phyloP scores from a whole-genome alignment of 768 basidiomycete genomes.

The Boletus barrowsii region DNA sequence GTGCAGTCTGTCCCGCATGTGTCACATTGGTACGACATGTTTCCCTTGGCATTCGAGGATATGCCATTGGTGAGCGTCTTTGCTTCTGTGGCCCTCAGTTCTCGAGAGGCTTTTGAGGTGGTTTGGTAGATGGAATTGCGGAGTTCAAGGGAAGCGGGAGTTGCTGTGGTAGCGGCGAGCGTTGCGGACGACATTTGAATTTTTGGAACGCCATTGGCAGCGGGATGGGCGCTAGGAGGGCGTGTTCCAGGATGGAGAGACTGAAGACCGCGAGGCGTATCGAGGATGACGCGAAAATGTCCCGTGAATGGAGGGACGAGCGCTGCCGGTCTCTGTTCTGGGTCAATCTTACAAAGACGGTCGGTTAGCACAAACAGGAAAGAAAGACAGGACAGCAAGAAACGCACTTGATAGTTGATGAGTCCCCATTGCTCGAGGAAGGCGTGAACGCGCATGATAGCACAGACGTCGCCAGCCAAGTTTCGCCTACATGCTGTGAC shows the following conservation, averaged over 20 bases:
- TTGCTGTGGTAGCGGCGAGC: conserved; percentile 7
- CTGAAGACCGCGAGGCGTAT: conserved; percentile 93
- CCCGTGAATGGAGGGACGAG: conserved; percentile 97
- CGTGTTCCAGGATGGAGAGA: conserved; percentile 85
- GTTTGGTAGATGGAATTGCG: conserved; percentile 87
- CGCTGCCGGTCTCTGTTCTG: conserved; percentile 90
- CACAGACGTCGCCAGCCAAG: conserved; percentile 96
- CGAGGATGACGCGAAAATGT: conserved; percentile 96
- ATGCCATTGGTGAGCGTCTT: conserved; percentile 53
- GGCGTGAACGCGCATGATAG: conserved; percentile 97
- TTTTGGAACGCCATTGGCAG: conserved; percentile 49
- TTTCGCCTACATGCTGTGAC: conserved; percentile 96
- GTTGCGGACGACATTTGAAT: conserved; percentile 24
- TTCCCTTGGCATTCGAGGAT: conserved; percentile 45
- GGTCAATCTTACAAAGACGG: conserved; percentile 74
- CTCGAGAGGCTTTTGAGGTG: conserved; percentile 76
- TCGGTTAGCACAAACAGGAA: conserved; percentile 3
- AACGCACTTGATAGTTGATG: conserved; percentile 92
- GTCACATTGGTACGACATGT: conserved; percentile 72
- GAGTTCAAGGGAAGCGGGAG: conserved; percentile 80
- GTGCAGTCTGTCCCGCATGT: conserved; percentile 96
- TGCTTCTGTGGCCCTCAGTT: conserved; percentile 68
- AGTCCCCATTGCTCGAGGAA: conserved; percentile 99
- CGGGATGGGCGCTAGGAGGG: conserved; percentile 43
- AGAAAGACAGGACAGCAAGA: background rate